Percentiles rank a stretch among this genome's conserved stretches.
phyloP scores from a whole-genome alignment of 352 stramenopile genomes.

The Phytopythium helicoides region DNA sequence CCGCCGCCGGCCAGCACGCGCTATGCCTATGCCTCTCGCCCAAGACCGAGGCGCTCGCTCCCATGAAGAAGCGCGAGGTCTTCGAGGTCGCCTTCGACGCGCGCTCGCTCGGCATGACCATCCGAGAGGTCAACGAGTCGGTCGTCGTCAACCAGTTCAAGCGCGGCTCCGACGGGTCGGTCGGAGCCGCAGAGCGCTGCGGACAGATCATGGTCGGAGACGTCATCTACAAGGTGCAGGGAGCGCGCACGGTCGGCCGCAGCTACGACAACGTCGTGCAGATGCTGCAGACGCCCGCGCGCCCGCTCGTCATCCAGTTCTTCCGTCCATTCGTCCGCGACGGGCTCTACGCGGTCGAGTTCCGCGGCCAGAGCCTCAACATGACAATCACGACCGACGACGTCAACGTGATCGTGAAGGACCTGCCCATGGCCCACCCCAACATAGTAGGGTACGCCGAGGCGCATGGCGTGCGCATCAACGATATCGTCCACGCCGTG shows the following conservation, averaged over 20 bases:
- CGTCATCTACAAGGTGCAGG: conserved; percentile 87
- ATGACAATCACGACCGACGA: conserved; percentile 88
- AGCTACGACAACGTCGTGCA: conserved; percentile 84
- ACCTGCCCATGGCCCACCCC: conserved; percentile 73
- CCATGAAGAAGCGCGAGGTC: conserved; percentile 78
- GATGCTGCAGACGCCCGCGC: conserved; percentile 81
- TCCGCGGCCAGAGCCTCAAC: conserved; percentile 73
- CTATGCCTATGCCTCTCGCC: conserved; percentile 81
- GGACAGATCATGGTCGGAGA: conserved; percentile 62
- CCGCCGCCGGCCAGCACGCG: conserved; percentile 38
- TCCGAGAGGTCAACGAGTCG: conserved; percentile 80
- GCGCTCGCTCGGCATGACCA: conserved; percentile 75
- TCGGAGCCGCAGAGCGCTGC: conserved; percentile 54
- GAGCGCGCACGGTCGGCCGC: conserved; percentile 63
- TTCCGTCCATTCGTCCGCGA: conserved; percentile 76
- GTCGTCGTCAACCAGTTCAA: conserved; percentile 88
- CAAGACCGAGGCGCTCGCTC: conserved; percentile 79
- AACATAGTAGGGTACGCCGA: conserved; percentile 86
- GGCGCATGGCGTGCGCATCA: conserved; percentile 75
- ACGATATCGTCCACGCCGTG: conserved; percentile 76
- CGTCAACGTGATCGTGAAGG: conserved; percentile 82
- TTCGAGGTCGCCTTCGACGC: conserved; percentile 79
- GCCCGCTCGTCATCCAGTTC: conserved; percentile 77
- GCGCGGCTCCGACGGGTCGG: conserved; percentile 43
- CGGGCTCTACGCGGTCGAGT: conserved; percentile 82